Evolutionary conservation across 78 protist species (phyloP), one percentile per base, ranked within the genome.

Genomic region (Fonticula alba): DNA sequence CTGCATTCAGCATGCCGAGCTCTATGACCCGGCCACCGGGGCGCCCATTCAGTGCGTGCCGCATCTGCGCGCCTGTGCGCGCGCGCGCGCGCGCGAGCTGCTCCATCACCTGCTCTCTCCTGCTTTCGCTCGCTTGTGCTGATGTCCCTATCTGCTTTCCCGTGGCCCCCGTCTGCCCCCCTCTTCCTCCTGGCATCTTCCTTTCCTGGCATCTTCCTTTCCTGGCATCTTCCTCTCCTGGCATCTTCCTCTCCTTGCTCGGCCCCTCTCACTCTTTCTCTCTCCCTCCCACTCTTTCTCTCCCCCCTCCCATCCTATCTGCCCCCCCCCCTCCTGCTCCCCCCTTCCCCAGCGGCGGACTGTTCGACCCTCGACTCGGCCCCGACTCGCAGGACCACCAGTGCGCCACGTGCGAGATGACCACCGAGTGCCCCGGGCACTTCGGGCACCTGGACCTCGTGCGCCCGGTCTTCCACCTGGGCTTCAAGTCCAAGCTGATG

Each of bases 391-490:
- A 17, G 11, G 11, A 15, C 11, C 11, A 17, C 15, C 51, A 47
- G 51, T 47, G 26, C 26, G 51, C 26, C 51, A 11, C 51, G 26
- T 11, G 51, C 15, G 15, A 47, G 9, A 29, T 10, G 27, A 3
- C 47, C 68, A 47, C 65, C 5, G 89, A 85, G 27, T 96, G 98
- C 72, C 96, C 97, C 1, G 99, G 99, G 13, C 99, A 97, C 71
- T 91, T 95, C 35, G 99, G 98, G 19, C 33, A 89, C 77, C 38
- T 97, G 20, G 81, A 75, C 26, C 89, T 97, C 2, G 86, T 74
- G 4, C 62, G 68, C 54, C 97, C 98, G 0, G 86, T 95, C 58
- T 89, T 64, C 73, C 93, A 95, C 66, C 27, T 80, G 43, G 90
- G 93, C 37, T 82, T 89, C 52, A 2, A 94, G 17, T 40, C 61